Conservation (phyloP, 179 eudicot species). For the Heliamphora pulchella region DNA sequence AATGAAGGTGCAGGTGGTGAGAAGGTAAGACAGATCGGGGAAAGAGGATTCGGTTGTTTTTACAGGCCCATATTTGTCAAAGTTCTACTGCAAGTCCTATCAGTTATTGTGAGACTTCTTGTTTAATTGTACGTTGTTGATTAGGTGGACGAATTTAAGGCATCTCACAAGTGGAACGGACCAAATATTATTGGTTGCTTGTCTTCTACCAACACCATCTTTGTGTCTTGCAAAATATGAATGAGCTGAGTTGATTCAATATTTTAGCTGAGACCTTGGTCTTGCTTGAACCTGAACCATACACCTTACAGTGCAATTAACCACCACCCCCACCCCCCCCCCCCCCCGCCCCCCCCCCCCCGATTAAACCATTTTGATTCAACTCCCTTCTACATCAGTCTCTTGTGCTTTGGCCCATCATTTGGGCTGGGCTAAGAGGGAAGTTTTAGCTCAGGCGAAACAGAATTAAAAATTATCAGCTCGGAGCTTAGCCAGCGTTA, state of each 20-base stretch:
- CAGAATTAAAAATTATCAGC: background rate
- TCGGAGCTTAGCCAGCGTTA: slow-evolving; percentile 1
- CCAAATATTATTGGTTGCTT: background rate
- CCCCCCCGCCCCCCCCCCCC: background rate
- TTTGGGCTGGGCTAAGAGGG: background rate
- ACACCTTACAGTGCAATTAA: background rate
- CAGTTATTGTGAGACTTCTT: background rate
- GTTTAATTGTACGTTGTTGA: background rate
- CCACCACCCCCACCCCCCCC: too few species aligned
- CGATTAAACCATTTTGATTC: background rate
- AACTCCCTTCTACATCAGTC: background rate
- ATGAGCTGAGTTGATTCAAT: background rate
- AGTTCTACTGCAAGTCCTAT: background rate
- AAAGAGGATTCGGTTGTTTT: slow-evolving; percentile 4
- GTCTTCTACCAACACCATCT: background rate
- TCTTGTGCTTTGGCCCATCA: background rate
- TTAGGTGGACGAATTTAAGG: background rate
- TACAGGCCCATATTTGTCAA: background rate
- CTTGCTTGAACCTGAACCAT: background rate
- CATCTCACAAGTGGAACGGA: background rate
- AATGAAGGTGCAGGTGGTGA: background rate
- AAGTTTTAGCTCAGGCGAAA: background rate
- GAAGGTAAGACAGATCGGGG: background rate
- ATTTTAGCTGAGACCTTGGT: background rate
- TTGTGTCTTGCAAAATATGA: background rate